Percentiles rank a stretch among this genome's conserved stretches.
These are phyloP conservation scores for Yamadazyma diddensiae DNA, from an alignment of 1,139 yeast species.

Conservation along the genomic window DNA sequence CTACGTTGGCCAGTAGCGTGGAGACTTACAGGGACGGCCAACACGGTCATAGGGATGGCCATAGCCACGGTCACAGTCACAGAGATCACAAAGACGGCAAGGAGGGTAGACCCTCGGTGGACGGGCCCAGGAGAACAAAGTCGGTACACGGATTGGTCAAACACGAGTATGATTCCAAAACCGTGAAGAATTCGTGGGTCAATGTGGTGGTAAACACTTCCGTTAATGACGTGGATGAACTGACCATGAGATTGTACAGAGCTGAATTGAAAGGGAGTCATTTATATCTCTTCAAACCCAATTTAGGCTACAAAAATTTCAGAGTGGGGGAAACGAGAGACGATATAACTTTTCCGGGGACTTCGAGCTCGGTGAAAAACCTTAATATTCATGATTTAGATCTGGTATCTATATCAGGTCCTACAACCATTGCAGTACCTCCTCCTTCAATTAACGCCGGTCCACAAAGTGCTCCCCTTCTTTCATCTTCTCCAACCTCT, in stretches of 20 bases:
- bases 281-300: conserved; percentile 48
- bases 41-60: not conserved
- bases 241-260: conserved; percentile 45
- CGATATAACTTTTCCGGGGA: conserved; percentile 6
- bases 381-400: conserved; percentile 15
- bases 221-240: conserved; percentile 36
- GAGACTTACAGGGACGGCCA: not conserved
- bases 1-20: not conserved
- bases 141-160: conserved; percentile 23
- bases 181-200: conserved; percentile 40
- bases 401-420: conserved; percentile 12
- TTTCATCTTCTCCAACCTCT: not conserved
- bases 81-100: not conserved
- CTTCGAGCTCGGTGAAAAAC: conserved; percentile 6
- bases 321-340: conserved; percentile 5
- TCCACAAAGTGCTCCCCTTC: conserved; percentile 11
- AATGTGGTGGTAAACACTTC: conserved; percentile 37
- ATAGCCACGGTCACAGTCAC: not conserved
- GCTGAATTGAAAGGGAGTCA: conserved; percentile 68
- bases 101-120: not conserved
- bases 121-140: conserved; percentile 6
- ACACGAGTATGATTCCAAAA: conserved; percentile 33
- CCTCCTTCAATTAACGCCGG: conserved; percentile 4
- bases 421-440: conserved; percentile 4
- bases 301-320: conserved; percentile 11